Conservation (phyloP, 2,329 filamentous ascomycete genomes). For the Aspergillus ochraceoroseus region DNA sequence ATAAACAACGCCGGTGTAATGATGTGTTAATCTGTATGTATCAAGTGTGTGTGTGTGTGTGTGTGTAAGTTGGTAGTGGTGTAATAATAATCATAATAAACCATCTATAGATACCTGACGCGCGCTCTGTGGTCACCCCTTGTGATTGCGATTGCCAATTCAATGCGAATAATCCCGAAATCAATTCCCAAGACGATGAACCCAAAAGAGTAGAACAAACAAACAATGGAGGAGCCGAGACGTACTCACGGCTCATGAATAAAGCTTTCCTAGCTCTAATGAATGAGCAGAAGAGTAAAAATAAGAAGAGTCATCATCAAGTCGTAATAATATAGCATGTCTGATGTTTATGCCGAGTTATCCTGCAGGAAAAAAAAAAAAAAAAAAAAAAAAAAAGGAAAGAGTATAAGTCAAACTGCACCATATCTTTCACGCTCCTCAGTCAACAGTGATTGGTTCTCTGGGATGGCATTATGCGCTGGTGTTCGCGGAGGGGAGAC, state of each 20-base stretch:
- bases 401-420: slow-evolving; percentile 26
- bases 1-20: slow-evolving; percentile 10
- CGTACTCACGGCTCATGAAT: neutral
- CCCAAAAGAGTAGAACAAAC: too few relatives aligned
- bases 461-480: slow-evolving; percentile 15
- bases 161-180: too few relatives aligned
- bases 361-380: neutral
- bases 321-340: slow-evolving; percentile 7
- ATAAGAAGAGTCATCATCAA: neutral
- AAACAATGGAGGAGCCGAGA: neutral
- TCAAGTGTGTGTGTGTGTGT: neutral
- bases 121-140: too few relatives aligned
- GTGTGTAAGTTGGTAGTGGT: too few relatives aligned
- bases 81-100: too few relatives aligned
- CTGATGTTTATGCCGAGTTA: too few relatives aligned
- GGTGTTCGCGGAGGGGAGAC: slow-evolving; percentile 36
- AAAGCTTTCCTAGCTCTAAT: too few relatives aligned
- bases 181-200: too few relatives aligned
- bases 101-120: too few relatives aligned
- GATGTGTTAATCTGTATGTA: slow-evolving; percentile 1
- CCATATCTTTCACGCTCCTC: slow-evolving; percentile 32
- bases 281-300: neutral
- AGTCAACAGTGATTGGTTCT: slow-evolving; percentile 31
- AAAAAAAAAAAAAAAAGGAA: neutral
- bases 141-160: too few relatives aligned